Evolutionary conservation across 78 protist species (phyloP).

Genomic region (Speleostelium caveatum): DNA sequence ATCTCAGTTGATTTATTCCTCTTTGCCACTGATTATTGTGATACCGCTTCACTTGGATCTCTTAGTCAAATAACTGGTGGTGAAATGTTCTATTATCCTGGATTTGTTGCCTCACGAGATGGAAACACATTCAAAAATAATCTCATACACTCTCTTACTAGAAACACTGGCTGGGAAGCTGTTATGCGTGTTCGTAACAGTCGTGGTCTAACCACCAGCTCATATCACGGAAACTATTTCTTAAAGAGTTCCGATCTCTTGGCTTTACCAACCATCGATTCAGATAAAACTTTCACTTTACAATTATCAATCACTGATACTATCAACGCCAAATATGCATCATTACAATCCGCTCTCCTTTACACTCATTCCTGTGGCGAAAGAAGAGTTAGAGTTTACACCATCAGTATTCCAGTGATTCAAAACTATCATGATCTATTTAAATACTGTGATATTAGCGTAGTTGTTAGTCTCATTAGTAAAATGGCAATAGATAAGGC

Average conservation of each 20-base stretch:
- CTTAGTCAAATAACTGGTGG: slow-evolving; percentile 86
- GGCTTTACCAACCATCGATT: slow-evolving; percentile 78
- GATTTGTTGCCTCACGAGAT: slow-evolving; percentile 53
- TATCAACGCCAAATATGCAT: slow-evolving; percentile 14
- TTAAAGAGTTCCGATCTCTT: slow-evolving; percentile 77
- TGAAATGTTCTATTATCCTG: slow-evolving; percentile 70
- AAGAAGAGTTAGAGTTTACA: slow-evolving; percentile 86
- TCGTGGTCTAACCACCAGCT: slow-evolving; percentile 40
- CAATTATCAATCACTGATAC: slow-evolving; percentile 61
- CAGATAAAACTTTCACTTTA: slow-evolving; percentile 78
- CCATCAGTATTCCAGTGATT: slow-evolving; percentile 63
- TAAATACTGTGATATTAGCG: slow-evolving; percentile 53
- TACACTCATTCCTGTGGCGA: slow-evolving; percentile 87
- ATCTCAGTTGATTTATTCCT: slow-evolving; percentile 78
- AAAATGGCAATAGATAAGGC: slow-evolving; percentile 89
- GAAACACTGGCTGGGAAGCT: slow-evolving; percentile 85
- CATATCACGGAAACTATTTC: slow-evolving; percentile 86
- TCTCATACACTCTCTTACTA: slow-evolving; percentile 28
- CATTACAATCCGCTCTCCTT: slow-evolving; percentile 83
- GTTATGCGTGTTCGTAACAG: slow-evolving; percentile 88
- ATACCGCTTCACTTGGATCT: slow-evolving; percentile 35
- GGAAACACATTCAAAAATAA: slow-evolving; percentile 70
- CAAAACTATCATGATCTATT: slow-evolving; percentile 27
- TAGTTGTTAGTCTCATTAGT: slow-evolving; percentile 57
- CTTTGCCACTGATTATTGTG: slow-evolving; percentile 63